These are phyloP conservation scores for Mortierella sp. DNA, from an alignment of 371 early-diverging fungal genomes.

Conservation along the genomic window DNA sequence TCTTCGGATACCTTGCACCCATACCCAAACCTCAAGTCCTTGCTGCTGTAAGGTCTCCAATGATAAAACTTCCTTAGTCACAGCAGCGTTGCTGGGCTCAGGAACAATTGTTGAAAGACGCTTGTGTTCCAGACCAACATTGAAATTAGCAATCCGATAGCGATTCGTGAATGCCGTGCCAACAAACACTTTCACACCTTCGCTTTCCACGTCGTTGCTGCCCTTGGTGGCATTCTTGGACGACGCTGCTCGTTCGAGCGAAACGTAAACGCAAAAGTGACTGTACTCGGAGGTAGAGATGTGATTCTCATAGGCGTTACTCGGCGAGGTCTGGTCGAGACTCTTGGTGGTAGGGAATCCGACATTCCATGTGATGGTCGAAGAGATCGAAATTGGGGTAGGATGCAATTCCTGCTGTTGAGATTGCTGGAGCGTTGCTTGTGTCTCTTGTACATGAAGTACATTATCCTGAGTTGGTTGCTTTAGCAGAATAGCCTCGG, in stretches of 20 bases:
- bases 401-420: neutral
- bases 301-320: neutral
- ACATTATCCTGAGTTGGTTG: neutral
- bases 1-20: constrained; percentile 42
- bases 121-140: constrained; percentile 9
- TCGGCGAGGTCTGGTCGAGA: neutral
- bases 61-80: too few species aligned
- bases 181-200: constrained; percentile 13
- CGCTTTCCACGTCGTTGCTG: neutral
- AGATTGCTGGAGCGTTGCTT: neutral
- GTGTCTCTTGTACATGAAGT: neutral
- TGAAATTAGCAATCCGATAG: constrained; percentile 27
- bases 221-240: neutral
- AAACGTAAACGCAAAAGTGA: constrained; percentile 34
- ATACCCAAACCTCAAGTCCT: constrained; percentile 22
- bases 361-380: constrained; percentile 33
- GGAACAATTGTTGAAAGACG: too few species aligned
- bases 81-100: too few species aligned
- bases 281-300: constrained; percentile 31
- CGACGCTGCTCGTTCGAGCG: neutral
- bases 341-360: constrained; percentile 13
- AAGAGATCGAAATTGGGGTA: constrained; percentile 10
- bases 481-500: neutral
- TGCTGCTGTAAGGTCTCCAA: neutral
- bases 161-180: constrained; percentile 35